Conservation (phyloP, 306 rosid genomes). For the cucumber (Cucumis sativus) region DNA sequence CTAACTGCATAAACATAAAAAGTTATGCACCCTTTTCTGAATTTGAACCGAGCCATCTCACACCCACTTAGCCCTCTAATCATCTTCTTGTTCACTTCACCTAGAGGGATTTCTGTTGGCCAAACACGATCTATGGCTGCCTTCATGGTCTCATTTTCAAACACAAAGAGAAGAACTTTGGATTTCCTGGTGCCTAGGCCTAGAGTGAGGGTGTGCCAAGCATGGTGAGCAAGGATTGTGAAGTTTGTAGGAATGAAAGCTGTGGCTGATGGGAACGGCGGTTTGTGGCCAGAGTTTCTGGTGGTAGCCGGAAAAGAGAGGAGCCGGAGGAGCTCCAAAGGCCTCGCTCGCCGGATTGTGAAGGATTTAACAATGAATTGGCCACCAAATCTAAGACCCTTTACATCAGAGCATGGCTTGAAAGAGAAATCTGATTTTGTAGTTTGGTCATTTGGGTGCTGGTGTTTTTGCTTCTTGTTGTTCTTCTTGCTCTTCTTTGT, state of each 20-base stretch:
- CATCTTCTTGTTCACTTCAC: constrained; percentile 72
- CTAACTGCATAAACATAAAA: constrained; percentile 88
- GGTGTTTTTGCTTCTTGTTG: constrained; percentile 85
- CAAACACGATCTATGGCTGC: constrained; percentile 43
- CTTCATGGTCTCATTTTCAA: constrained; percentile 58
- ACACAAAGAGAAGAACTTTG: constrained; percentile 67
- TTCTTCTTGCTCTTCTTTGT: constrained; percentile 23
- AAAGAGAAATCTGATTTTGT: constrained; percentile 65
- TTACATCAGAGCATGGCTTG: constrained; percentile 75
- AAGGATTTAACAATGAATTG: constrained; percentile 94
- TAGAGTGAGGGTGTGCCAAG: constrained; percentile 89
- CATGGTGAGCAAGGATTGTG: constrained; percentile 93
- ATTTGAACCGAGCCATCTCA: constrained; percentile 92
- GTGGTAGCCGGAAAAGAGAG: constrained; percentile 62
- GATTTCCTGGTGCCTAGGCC: constrained; percentile 96
- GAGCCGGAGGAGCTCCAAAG: constrained; percentile 57
- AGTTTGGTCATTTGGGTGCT: constrained; percentile 75
- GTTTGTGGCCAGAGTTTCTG: constrained; percentile 6
- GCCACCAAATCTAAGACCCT: constrained; percentile 87
- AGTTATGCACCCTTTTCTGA: constrained; percentile 86
- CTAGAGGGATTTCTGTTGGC: constrained; percentile 79
- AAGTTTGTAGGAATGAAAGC: constrained; percentile 87
- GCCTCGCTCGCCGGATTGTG: constrained; percentile 71
- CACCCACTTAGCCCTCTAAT: constrained; percentile 55
- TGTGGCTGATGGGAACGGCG: constrained; percentile 71